Conservation (phyloP, 1,139 yeast genomes). For the Candida gigantensis region DNA sequence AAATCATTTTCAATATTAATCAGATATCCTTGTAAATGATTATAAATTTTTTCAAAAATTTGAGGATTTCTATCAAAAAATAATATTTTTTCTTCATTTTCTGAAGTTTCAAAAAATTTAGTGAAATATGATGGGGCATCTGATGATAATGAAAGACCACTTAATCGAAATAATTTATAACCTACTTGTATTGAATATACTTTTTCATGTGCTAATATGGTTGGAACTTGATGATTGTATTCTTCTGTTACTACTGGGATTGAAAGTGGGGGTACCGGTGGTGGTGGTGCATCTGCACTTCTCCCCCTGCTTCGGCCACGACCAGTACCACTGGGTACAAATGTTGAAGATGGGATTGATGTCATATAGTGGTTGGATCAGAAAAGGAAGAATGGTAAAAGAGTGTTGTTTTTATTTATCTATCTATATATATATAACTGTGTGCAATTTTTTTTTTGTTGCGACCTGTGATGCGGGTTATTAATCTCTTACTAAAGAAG, state of each 20-base stretch:
- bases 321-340: too few relatives aligned
- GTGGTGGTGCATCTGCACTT: not conserved
- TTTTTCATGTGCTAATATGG: constrained; percentile 59
- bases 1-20: constrained; percentile 58
- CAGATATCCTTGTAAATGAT: constrained; percentile 79
- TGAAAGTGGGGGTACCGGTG: not conserved
- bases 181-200: constrained; percentile 79
- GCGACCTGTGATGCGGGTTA: too few relatives aligned
- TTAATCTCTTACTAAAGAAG: too few relatives aligned
- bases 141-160: constrained; percentile 84
- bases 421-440: too few relatives aligned
- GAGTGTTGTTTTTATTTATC: too few relatives aligned
- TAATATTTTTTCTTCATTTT: constrained; percentile 47
- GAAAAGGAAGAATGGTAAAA: too few relatives aligned
- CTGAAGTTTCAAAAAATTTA: constrained; percentile 39
- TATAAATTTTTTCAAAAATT: constrained; percentile 64
- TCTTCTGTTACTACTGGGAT: constrained; percentile 15
- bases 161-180: constrained; percentile 52
- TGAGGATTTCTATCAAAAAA: constrained; percentile 77
- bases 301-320: too few relatives aligned
- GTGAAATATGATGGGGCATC: constrained; percentile 74
- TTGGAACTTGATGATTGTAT: constrained; percentile 55
- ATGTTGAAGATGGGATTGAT: too few relatives aligned
- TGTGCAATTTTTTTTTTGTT: too few relatives aligned
- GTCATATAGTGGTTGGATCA: too few relatives aligned